Percentiles rank a stretch among this genome's conserved stretches.
These are phyloP conservation scores for Parietichytrium sp. DNA, from an alignment of 108 stramenopile genomes.

Conservation along the genomic window DNA sequence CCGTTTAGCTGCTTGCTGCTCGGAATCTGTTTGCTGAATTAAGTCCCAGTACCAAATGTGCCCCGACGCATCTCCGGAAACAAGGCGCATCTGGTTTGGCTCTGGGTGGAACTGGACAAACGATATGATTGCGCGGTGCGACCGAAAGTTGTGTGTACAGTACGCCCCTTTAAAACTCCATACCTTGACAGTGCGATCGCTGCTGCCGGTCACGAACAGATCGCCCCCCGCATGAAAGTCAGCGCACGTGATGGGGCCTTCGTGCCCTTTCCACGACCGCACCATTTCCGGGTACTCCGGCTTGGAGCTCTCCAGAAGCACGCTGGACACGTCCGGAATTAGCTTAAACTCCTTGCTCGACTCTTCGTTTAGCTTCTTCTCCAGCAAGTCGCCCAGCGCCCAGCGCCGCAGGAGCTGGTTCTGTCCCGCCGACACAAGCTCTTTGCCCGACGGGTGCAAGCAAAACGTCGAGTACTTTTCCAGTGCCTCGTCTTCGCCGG, in stretches of 20 bases:
- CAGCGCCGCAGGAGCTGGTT: conserved; percentile 36
- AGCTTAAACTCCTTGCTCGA: no score
- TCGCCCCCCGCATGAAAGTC: conserved; percentile 88
- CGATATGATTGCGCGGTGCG: neutral
- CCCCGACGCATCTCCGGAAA: neutral
- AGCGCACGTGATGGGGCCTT: conserved; percentile 89
- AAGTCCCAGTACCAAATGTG: neutral
- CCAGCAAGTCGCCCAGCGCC: neutral
- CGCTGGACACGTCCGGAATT: neutral
- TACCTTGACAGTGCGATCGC: conserved; percentile 86
- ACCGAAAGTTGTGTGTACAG: conserved; percentile 32
- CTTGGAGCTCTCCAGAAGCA: neutral
- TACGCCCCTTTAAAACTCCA: conserved; percentile 60
- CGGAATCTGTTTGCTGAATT: neutral
- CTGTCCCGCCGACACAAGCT: neutral
- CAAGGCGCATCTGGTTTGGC: neutral
- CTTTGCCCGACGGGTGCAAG: conserved; percentile 18
- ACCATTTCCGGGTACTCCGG: neutral
- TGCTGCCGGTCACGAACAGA: conserved; percentile 82
- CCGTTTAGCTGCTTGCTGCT: no score
- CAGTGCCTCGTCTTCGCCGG: neutral
- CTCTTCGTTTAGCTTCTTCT: neutral
- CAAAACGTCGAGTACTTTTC: neutral
- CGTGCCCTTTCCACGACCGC: conserved; percentile 68
- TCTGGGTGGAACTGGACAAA: conserved; percentile 23